A percentile compares a stretch with the other conserved stretches of the same genome.
phyloP scores from a whole-genome alignment of 345 rosid genomes.

The Dipteronia dyeriana region DNA sequence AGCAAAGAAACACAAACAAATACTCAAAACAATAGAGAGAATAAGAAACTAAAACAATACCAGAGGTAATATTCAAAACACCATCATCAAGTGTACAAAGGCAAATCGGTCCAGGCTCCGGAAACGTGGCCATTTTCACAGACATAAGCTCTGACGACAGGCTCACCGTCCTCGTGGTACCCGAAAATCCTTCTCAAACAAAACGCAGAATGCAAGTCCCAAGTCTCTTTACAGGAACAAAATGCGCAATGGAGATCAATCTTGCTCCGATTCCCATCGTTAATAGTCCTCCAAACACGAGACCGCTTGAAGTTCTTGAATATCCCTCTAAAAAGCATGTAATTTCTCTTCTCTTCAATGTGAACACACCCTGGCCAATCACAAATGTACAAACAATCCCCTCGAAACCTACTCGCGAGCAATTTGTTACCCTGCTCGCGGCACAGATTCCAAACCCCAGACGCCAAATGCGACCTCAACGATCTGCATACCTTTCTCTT shows the following conservation, averaged over 20 bases:
- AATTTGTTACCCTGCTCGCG: slow-evolving; percentile 89
- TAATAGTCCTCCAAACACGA: slow-evolving; percentile 85
- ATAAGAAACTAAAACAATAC: not conserved
- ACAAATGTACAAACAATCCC: slow-evolving; percentile 78
- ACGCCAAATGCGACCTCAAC: slow-evolving; percentile 66
- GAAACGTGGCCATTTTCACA: slow-evolving; percentile 98
- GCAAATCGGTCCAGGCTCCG: slow-evolving; percentile 90
- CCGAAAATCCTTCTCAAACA: slow-evolving; percentile 78
- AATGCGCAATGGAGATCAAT: slow-evolving; percentile 73
- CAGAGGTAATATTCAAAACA: not conserved
- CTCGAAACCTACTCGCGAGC: slow-evolving; percentile 85
- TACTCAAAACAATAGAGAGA: not conserved
- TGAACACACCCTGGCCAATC: slow-evolving; percentile 97
- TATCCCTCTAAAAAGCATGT: slow-evolving; percentile 88
- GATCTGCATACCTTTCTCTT: slow-evolving; percentile 53
- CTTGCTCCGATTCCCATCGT: slow-evolving; percentile 66
- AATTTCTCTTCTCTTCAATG: slow-evolving; percentile 74
- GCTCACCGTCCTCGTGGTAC: slow-evolving; percentile 94
- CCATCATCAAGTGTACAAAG: slow-evolving; percentile 56
- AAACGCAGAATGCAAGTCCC: slow-evolving; percentile 92
- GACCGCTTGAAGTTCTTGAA: slow-evolving; percentile 87
- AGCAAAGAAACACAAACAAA: not conserved
- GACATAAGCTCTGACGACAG: slow-evolving; percentile 91
- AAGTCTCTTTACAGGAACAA: slow-evolving; percentile 70
- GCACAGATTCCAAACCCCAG: slow-evolving; percentile 74